Evolutionary conservation across 345 rosid species (phyloP).

Genomic region (Sonneratia alba): DNA sequence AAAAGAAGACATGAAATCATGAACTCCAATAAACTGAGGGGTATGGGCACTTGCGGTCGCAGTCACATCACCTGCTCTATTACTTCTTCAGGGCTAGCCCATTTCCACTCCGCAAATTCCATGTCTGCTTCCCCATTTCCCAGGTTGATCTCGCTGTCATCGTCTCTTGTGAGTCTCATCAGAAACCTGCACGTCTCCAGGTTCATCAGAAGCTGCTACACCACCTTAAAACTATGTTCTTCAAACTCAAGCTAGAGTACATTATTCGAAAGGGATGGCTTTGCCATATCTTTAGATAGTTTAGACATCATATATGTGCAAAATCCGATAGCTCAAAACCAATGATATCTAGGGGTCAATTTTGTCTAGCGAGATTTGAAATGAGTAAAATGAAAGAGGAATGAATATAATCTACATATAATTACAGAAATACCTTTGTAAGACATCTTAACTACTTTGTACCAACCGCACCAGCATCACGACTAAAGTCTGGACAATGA

Average conservation of each 20-base stretch:
- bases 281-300: background rate
- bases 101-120: conserved; percentile 95
- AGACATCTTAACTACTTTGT: background rate
- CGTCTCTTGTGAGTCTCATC: conserved; percentile 57
- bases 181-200: conserved; percentile 51
- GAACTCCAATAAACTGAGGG: background rate
- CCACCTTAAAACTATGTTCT: background rate
- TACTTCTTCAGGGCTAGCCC: conserved; percentile 80
- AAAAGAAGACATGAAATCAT: background rate
- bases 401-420: background rate
- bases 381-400: background rate
- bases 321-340: background rate
- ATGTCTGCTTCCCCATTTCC: conserved; percentile 66
- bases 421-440: background rate
- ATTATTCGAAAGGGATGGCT: background rate
- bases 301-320: background rate
- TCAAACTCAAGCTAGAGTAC: background rate
- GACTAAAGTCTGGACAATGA: too few species aligned
- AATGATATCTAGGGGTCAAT: too few species aligned
- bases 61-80: conserved; percentile 48
- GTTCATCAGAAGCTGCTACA: background rate
- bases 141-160: conserved; percentile 71
- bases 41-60: background rate
- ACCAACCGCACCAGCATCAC: background rate
- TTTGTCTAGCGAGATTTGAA: background rate